phyloP scores from a whole-genome alignment of 495 filamentous ascomycete genomes.

The Hyphodiscus hymeniophilus region DNA sequence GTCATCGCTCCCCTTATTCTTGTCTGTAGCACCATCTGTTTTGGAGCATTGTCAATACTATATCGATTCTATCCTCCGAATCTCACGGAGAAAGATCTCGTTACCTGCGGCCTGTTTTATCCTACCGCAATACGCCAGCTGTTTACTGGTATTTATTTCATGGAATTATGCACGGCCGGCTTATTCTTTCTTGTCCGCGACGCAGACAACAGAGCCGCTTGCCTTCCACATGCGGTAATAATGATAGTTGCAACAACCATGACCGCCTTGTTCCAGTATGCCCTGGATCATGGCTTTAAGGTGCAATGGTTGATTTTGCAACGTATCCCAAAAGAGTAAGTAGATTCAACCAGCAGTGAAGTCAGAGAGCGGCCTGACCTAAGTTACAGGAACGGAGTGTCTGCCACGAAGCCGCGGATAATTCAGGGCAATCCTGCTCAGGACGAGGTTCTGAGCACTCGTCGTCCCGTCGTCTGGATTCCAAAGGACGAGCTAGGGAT shows the following conservation, averaged over 20 bases:
- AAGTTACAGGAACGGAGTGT: not conserved
- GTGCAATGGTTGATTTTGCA: not conserved
- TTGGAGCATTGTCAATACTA: slow-evolving; percentile 79
- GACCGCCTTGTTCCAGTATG: slow-evolving; percentile 53
- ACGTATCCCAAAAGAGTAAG: not conserved
- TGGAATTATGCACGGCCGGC: slow-evolving; percentile 77
- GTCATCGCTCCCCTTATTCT: slow-evolving; percentile 82
- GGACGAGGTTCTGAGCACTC: slow-evolving; percentile 62
- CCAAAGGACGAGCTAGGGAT: slow-evolving; percentile 65
- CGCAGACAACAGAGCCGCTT: slow-evolving; percentile 38
- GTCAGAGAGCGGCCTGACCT: not conserved
- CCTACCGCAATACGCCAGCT: slow-evolving; percentile 80
- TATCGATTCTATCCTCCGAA: slow-evolving; percentile 91
- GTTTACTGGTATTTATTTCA: slow-evolving; percentile 77
- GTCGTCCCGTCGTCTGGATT: slow-evolving; percentile 68
- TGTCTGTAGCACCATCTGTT: slow-evolving; percentile 70
- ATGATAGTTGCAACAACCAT: slow-evolving; percentile 56
- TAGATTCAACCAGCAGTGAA: slow-evolving; percentile 1
- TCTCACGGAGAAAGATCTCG: slow-evolving; percentile 69
- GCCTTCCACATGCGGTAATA: slow-evolving; percentile 58
- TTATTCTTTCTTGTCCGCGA: slow-evolving; percentile 71
- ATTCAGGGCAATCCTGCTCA: slow-evolving; percentile 24
- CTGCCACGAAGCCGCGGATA: not conserved
- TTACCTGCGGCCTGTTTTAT: slow-evolving; percentile 81
- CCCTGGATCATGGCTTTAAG: slow-evolving; percentile 2